Evolutionary conservation across 495 filamentous ascomycete species (phyloP).

Genomic region (Rostrohypoxylon terebratum): DNA sequence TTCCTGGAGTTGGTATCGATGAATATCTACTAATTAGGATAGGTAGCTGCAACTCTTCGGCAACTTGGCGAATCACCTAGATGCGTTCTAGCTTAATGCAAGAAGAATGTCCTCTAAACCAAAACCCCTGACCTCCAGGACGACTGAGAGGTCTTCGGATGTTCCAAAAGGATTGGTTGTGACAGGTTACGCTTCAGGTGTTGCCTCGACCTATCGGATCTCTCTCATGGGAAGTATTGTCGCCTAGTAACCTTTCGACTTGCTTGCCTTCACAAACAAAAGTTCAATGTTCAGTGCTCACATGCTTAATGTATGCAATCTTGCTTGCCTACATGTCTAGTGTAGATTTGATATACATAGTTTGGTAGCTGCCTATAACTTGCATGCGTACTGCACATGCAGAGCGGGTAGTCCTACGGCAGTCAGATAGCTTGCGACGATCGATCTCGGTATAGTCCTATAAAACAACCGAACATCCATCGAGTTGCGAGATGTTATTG

Average conservation of each 20-base stretch:
- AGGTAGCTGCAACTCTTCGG: slow-evolving; percentile 8
- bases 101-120: slow-evolving; percentile 14
- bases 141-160: slow-evolving; percentile 47
- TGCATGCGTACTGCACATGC: slow-evolving; percentile 39
- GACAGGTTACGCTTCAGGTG: slow-evolving; percentile 62
- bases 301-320: slow-evolving; percentile 30
- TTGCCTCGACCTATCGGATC: slow-evolving; percentile 47
- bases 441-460: slow-evolving; percentile 33
- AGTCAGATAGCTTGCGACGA: slow-evolving; percentile 30
- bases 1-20: slow-evolving; percentile 12
- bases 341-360: not conserved
- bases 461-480: slow-evolving; percentile 12
- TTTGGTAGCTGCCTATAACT: no score
- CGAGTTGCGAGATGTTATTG: not conserved
- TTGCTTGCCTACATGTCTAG: slow-evolving; percentile 21
- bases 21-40: slow-evolving; percentile 5
- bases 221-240: slow-evolving; percentile 1
- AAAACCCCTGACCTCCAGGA: slow-evolving; percentile 32
- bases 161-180: slow-evolving; percentile 55
- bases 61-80: slow-evolving; percentile 50
- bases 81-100: slow-evolving; percentile 45
- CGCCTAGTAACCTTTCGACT: not conserved
- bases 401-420: slow-evolving; percentile 36
- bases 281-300: slow-evolving; percentile 15
- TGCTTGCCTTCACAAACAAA: not conserved